These are phyloP conservation scores for Euphorbia lathyris DNA, from an alignment of 345 rosid genomes.

Conservation along the genomic window DNA sequence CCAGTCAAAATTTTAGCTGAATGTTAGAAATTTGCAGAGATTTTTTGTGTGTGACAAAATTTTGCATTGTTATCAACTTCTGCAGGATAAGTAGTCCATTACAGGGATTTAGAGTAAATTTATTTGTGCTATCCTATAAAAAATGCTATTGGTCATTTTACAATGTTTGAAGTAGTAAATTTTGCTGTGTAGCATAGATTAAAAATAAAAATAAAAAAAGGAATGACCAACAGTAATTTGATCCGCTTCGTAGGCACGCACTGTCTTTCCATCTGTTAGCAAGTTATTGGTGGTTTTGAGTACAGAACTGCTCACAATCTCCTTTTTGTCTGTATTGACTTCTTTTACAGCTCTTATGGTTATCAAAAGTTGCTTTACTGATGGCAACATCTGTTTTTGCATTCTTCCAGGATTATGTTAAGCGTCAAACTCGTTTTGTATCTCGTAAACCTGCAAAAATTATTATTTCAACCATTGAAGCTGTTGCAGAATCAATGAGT, in stretches of 20 bases:
- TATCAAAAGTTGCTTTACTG: not conserved
- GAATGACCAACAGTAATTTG: not conserved
- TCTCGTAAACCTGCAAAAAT: conserved; percentile 63
- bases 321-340: conserved; percentile 4
- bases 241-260: not conserved
- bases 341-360: not conserved
- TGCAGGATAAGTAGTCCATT: not conserved
- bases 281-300: not conserved
- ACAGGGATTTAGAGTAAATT: not conserved
- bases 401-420: conserved; percentile 59
- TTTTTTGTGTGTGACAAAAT: not conserved
- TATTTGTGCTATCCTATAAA: not conserved
- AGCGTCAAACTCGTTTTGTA: conserved; percentile 84
- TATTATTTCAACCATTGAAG: conserved; percentile 64
- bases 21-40: not conserved
- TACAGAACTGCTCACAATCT: not conserved
- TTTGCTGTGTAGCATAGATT: not conserved
- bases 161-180: not conserved
- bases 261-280: not conserved
- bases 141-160: not conserved
- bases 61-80: not conserved
- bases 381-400: not conserved
- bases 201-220: not conserved
- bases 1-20: not conserved
- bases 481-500: conserved; percentile 62